phyloP scores from a whole-genome alignment of 1,284 basidiomycete species.

The Cryptococcus sp. region DNA sequence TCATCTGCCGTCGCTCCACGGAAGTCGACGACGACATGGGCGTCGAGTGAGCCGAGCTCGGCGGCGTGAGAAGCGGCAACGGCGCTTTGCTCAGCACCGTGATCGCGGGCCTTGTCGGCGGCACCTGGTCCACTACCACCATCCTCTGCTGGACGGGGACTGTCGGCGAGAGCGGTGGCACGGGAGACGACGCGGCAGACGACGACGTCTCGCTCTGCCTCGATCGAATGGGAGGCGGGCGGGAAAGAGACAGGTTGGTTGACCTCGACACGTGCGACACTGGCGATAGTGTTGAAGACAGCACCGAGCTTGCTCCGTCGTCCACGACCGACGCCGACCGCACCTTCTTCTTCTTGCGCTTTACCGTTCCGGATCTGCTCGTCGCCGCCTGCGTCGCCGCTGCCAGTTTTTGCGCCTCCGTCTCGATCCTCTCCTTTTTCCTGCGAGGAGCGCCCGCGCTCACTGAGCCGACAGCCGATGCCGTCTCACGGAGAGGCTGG shows the following conservation, averaged over 20 bases:
- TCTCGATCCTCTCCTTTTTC: conserved; percentile 6
- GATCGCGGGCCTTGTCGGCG: not conserved
- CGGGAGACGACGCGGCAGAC: conserved; percentile 22
- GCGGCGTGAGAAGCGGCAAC: conserved; percentile 10
- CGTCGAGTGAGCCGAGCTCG: conserved; percentile 22
- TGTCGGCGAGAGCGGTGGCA: conserved; percentile 14
- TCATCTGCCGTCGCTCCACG: not conserved
- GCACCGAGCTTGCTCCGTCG: conserved; percentile 8
- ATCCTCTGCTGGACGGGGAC: conserved; percentile 1
- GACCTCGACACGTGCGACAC: not conserved
- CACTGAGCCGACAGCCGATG: conserved; percentile 4
- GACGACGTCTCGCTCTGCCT: conserved; percentile 22
- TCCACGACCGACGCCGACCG: not conserved
- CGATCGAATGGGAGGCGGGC: conserved; percentile 11
- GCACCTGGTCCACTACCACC: not conserved
- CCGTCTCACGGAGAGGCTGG: not conserved
- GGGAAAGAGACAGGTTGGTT: conserved; percentile 1
- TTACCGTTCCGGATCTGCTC: conserved; percentile 12
- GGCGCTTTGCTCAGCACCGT: not conserved
- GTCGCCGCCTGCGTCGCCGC: not conserved
- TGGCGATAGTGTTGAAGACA: conserved; percentile 8
- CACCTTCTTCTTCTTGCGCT: conserved; percentile 32
- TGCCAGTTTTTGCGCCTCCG: too few relatives aligned
- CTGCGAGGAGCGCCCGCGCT: not conserved
- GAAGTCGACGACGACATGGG: conserved; percentile 12